Conservation (phyloP, 371 early-diverging fungal genomes). For the Cladochytrium tenue region DNA sequence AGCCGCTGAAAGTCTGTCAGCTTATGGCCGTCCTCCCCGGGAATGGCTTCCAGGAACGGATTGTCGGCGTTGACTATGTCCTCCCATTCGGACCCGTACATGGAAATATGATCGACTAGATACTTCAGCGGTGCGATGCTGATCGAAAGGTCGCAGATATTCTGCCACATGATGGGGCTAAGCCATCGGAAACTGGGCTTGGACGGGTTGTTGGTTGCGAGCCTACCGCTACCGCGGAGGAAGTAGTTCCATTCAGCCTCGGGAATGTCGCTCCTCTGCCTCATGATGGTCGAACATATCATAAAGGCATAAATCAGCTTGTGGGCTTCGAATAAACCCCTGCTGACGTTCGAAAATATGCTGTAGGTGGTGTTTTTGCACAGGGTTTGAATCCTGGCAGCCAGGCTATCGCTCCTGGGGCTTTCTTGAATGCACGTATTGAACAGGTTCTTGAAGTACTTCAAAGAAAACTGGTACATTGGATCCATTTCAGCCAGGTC, state of each 20-base stretch:
- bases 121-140: constrained; percentile 35
- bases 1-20: constrained; percentile 40
- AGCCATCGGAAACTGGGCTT: constrained; percentile 37
- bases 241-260: constrained; percentile 49
- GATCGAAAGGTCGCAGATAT: constrained; percentile 31
- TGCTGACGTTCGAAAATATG: constrained; percentile 45
- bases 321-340: constrained; percentile 50
- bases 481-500: constrained; percentile 51
- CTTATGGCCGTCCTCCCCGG: constrained; percentile 24
- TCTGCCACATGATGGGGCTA: constrained; percentile 43
- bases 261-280: constrained; percentile 31
- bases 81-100: constrained; percentile 41
- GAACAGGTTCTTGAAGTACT: constrained; percentile 50
- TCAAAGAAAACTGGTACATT: constrained; percentile 52
- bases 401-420: constrained; percentile 33
- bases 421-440: constrained; percentile 40
- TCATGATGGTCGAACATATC: constrained; percentile 43
- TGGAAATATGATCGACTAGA: constrained; percentile 37
- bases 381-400: constrained; percentile 26
- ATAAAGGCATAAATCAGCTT: constrained; percentile 49
- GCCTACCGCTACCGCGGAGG: constrained; percentile 38
- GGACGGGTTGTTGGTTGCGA: constrained; percentile 27
- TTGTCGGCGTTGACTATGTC: constrained; percentile 39
- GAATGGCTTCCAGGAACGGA: constrained; percentile 34
- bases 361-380: constrained; percentile 38